A percentile compares a stretch with the other conserved stretches of the same genome.
Evolutionary conservation across 2,329 filamentous ascomycete genomes (phyloP).

Genomic region (Microdochium bolleyi): DNA sequence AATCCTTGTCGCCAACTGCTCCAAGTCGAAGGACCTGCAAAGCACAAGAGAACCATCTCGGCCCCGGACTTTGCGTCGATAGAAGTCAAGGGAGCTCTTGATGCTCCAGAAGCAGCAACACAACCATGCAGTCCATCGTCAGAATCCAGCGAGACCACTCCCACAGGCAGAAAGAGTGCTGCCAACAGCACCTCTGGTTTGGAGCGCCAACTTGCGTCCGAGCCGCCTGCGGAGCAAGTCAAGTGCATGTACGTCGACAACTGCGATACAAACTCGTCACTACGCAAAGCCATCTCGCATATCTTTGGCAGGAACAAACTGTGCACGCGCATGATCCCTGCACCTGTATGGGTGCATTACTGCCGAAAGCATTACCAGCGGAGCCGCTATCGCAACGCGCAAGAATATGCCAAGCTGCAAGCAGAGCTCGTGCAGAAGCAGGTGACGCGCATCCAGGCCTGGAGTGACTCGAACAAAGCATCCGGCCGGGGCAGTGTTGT

Average conservation of each 20-base stretch:
- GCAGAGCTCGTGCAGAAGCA: conserved; percentile 56
- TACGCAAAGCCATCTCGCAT: conserved; percentile 71
- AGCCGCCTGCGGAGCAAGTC: conserved; percentile 12
- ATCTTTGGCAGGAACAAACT: conserved; percentile 79
- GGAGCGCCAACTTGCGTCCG: conserved; percentile 1
- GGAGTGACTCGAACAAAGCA: conserved; percentile 45
- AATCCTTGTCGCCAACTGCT: conserved; percentile 8
- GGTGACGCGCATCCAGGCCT: conserved; percentile 53
- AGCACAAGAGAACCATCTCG: conserved; percentile 41
- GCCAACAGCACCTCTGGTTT: not conserved
- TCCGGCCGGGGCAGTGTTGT: conserved; percentile 34
- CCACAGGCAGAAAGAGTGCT: not conserved
- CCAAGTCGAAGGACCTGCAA: conserved; percentile 9
- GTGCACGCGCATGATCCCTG: conserved; percentile 63
- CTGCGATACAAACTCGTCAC: conserved; percentile 52
- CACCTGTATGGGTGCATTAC: conserved; percentile 64
- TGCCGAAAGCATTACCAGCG: conserved; percentile 82
- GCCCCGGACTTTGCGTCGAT: conserved; percentile 35
- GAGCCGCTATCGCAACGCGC: conserved; percentile 57
- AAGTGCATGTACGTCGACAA: conserved; percentile 47
- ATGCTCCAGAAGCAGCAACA: conserved; percentile 12
- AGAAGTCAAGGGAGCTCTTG: conserved; percentile 9
- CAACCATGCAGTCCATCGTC: not conserved
- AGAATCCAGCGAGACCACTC: not conserved
- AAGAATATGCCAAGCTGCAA: conserved; percentile 53